A percentile compares a stretch with the other conserved stretches of the same genome.
Evolutionary conservation across 2,329 filamentous ascomycete genomes (phyloP).

Genomic region (Berkeleyomyces rouxiae): DNA sequence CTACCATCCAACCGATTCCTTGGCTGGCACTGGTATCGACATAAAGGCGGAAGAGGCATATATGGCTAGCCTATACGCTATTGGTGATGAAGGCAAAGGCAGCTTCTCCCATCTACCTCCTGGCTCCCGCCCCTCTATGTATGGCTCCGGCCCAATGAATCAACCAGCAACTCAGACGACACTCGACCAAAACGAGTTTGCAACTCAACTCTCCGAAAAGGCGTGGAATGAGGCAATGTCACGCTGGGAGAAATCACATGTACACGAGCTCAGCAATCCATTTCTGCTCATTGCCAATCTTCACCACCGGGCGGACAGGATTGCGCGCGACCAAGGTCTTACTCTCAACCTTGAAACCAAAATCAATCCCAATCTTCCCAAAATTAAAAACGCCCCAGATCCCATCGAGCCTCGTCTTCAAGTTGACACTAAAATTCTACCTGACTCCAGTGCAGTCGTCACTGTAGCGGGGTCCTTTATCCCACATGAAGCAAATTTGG

Average conservation of each 20-base stretch:
- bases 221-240: slow-evolving; percentile 51
- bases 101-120: slow-evolving; percentile 37
- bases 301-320: slow-evolving; percentile 41
- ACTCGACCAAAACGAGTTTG: slow-evolving; percentile 38
- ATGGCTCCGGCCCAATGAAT: slow-evolving; percentile 48
- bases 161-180: slow-evolving; percentile 35
- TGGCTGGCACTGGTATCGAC: slow-evolving; percentile 75
- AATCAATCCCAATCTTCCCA: slow-evolving; percentile 29
- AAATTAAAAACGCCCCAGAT: slow-evolving; percentile 6
- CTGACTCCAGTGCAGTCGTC: slow-evolving; percentile 27
- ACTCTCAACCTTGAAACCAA: slow-evolving; percentile 39
- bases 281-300: slow-evolving; percentile 51
- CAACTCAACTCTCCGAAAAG: slow-evolving; percentile 46
- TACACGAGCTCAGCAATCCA: slow-evolving; percentile 55
- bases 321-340: slow-evolving; percentile 41
- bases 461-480: slow-evolving; percentile 50
- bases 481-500: slow-evolving; percentile 56
- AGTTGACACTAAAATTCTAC: slow-evolving; percentile 8
- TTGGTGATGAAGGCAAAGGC: slow-evolving; percentile 21
- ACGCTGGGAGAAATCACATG: slow-evolving; percentile 39
- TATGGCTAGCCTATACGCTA: slow-evolving; percentile 41
- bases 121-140: slow-evolving; percentile 40
- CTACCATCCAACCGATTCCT: slow-evolving; percentile 67
- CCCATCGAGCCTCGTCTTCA: slow-evolving; percentile 9
- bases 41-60: slow-evolving; percentile 73